These are phyloP conservation scores for Cladophialophora bantiana DNA, from an alignment of 2,329 filamentous ascomycete species.

Conservation along the genomic window DNA sequence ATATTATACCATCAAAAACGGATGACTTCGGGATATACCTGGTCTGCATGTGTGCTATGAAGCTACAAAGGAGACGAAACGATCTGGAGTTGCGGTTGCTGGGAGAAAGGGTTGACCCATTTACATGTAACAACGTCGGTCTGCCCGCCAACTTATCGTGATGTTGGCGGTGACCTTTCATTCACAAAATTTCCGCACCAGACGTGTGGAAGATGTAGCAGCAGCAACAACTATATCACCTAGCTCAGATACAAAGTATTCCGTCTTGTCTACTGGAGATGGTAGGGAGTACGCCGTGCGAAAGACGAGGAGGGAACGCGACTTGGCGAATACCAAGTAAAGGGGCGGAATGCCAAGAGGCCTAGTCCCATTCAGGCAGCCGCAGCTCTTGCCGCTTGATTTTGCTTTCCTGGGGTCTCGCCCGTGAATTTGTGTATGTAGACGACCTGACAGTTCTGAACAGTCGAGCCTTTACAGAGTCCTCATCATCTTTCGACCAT, in stretches of 20 bases:
- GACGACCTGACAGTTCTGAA: constrained; percentile 15
- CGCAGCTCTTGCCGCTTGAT: constrained; percentile 22
- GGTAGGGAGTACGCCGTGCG: background rate
- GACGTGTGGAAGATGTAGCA: constrained; percentile 1
- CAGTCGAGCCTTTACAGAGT: constrained; percentile 13
- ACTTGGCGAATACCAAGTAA: background rate
- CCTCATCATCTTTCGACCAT: constrained; percentile 14
- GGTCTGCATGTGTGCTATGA: constrained; percentile 1
- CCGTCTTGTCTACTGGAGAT: background rate
- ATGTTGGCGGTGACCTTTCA: constrained; percentile 11
- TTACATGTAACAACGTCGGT: constrained; percentile 23
- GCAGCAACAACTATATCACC: constrained; percentile 6
- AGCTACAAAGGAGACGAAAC: constrained; percentile 14
- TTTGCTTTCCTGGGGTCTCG: constrained; percentile 22
- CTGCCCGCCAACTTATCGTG: constrained; percentile 4
- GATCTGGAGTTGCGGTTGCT: constrained; percentile 16
- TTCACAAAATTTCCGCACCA: constrained; percentile 2
- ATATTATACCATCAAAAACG: constrained; percentile 31
- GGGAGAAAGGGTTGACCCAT: constrained; percentile 5
- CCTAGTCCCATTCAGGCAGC: constrained; percentile 7
- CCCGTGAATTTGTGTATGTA: constrained; percentile 15
- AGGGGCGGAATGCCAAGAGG: constrained; percentile 16
- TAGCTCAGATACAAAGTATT: background rate
- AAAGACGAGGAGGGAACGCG: background rate
- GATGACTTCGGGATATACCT: constrained; percentile 17